Base-by-base conservation (phyloP, 202 grass and related monocot genomes). In the Panicum virgatum region DNA sequence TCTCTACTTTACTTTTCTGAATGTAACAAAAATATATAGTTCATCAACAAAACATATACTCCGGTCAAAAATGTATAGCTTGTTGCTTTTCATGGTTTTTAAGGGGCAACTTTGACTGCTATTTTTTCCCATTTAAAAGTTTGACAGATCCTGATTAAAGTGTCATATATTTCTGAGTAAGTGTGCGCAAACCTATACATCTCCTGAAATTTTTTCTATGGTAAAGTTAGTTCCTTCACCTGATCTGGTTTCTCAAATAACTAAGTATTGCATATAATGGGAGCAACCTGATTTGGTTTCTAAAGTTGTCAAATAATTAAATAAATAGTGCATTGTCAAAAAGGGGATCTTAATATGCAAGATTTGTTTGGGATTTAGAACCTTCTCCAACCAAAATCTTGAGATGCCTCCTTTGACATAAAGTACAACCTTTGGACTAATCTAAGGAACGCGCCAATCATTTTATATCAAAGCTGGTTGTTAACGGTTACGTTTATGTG, bases 301-400 rank as follows among this genome's bases (percentile, higher is more conserved):
- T 40, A 13, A 76, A 60, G 16, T n/a, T 52, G 18, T 8, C 42
- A 29, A 4, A 9, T 6, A 4, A 45, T 27, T 47, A 47, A 29
- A 8, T 3, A n/a, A 4, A n/a, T 1, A 58, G 25, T 58, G 14
- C 51, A 60, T 27, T 20, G 11, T 29, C n/a, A 15, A 12, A 37
- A 57, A 44, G 23, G 43, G 4, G 26, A 40, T 79, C 26, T 65
- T 18, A 29, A 22, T 20, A 48, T 65, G 66, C 50, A 67, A 75
- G 42, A 84, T 80, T 36, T 73, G 27, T 5, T 5, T 45, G 12
- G 46, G 57, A 60, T 66, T 66, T 75, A 84, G 52, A 34, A 75
- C 69, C 18, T 72, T 84, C 80, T 84, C 51, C 32, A 75, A 32
- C 50, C 42, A 54, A 54, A 68, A 80, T 76, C 69, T 69, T 80